Percentiles rank a stretch among this genome's conserved stretches.
These are phyloP conservation scores for Platanthera guangdongensis DNA, from an alignment of 106 monocot genomes.

Conservation along the genomic window DNA sequence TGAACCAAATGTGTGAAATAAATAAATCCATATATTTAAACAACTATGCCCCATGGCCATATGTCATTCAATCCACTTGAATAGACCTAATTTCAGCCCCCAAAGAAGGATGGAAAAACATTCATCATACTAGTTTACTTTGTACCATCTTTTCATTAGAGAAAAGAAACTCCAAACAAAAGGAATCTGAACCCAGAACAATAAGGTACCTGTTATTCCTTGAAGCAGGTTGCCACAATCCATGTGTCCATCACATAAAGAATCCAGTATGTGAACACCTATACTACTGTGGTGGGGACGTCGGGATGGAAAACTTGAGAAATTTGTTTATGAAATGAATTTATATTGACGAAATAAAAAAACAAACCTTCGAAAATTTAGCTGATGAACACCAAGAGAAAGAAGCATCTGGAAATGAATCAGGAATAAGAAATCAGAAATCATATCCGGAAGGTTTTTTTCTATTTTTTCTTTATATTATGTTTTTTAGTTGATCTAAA, in stretches of 20 bases:
- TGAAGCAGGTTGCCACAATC: constrained; percentile 64
- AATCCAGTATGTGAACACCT: constrained; percentile 61
- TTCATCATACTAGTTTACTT: neutral
- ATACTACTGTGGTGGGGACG: constrained; percentile 31
- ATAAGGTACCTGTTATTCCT: constrained; percentile 64
- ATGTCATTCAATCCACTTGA: no score
- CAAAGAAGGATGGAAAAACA: no score
- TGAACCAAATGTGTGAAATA: neutral
- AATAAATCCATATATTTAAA: neutral
- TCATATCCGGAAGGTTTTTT: neutral
- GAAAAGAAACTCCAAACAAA: neutral
- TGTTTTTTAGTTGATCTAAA: neutral
- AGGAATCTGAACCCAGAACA: neutral
- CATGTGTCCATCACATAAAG: constrained; percentile 61
- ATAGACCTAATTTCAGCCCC: no score
- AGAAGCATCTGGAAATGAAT: constrained; percentile 58
- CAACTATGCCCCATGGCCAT: neutral
- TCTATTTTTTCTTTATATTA: constrained; percentile 1
- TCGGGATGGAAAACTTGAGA: neutral
- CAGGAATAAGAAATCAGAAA: neutral
- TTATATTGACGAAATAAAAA: constrained; percentile 7
- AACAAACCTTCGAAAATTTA: constrained; percentile 84
- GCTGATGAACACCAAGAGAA: constrained; percentile 69
- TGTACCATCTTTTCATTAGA: neutral
- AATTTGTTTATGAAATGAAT: constrained; percentile 7